phyloP scores from a whole-genome alignment of 495 filamentous ascomycete species.

The Hyaloscypha variabilis region DNA sequence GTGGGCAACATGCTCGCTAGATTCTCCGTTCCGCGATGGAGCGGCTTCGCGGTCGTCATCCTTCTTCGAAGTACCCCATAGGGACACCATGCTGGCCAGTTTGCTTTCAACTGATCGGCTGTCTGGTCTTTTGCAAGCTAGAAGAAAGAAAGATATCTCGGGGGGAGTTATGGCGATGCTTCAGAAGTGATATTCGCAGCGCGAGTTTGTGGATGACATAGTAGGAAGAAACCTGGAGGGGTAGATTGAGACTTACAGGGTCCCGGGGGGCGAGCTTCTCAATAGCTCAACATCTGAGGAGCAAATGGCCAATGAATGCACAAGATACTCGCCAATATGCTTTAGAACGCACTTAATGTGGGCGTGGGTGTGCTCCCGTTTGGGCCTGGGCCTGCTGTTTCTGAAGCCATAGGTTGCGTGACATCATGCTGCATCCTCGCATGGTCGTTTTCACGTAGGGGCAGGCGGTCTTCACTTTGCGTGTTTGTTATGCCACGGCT shows the following conservation, averaged over 20 bases:
- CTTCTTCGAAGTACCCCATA: constrained; percentile 52
- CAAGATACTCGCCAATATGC: no score
- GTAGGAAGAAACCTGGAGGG: background rate
- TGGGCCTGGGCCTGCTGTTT: constrained; percentile 2
- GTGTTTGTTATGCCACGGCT: no score
- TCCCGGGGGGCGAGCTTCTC: background rate
- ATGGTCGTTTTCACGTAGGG: no score
- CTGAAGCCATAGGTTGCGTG: background rate
- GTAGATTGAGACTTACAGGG: background rate
- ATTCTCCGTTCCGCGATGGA: constrained; percentile 16
- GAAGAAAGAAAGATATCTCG: background rate
- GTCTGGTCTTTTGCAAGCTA: background rate
- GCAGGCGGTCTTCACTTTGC: no score
- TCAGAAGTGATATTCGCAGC: background rate
- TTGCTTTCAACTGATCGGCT: background rate
- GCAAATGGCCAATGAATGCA: no score
- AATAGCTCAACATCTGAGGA: background rate
- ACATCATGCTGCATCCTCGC: constrained; percentile 16
- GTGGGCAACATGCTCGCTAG: constrained; percentile 24
- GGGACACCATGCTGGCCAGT: constrained; percentile 30
- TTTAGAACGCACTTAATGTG: background rate
- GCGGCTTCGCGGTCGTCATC: constrained; percentile 40
- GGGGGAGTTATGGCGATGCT: background rate
- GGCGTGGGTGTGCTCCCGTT: background rate
- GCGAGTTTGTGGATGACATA: background rate